phyloP scores from a whole-genome alignment of 306 rosid species.

The Sindora glabra region DNA sequence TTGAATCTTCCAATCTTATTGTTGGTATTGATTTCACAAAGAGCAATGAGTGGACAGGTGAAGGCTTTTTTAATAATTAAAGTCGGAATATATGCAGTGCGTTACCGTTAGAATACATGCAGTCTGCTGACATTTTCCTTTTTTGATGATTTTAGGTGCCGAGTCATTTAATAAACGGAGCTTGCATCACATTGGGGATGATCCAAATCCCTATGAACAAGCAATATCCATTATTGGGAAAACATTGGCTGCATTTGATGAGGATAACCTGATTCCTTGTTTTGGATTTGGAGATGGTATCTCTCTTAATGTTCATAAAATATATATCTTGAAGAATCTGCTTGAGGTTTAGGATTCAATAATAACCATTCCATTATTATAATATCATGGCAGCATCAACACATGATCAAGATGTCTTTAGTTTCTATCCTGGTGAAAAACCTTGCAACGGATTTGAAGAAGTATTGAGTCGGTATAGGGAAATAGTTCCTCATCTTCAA shows the following conservation, averaged over 20 bases:
- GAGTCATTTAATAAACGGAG: slow-evolving; percentile 42
- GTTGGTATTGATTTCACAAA: slow-evolving; percentile 72
- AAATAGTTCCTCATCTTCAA: slow-evolving; percentile 48
- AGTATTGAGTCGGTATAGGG: slow-evolving; percentile 47
- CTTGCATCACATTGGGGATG: slow-evolving; percentile 58
- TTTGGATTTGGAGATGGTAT: slow-evolving; percentile 78
- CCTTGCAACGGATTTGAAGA: slow-evolving; percentile 67
- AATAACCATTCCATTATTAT: neutral
- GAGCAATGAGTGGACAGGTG: slow-evolving; percentile 83
- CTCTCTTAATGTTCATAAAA: neutral
- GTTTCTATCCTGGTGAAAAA: slow-evolving; percentile 41
- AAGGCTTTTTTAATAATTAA: neutral
- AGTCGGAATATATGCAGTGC: neutral
- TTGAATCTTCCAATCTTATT: slow-evolving; percentile 69
- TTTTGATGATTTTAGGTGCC: slow-evolving; percentile 35
- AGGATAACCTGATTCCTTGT: slow-evolving; percentile 66
- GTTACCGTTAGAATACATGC: slow-evolving; percentile 17
- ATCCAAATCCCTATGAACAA: slow-evolving; percentile 53
- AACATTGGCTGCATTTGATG: slow-evolving; percentile 60
- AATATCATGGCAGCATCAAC: slow-evolving; percentile 49
- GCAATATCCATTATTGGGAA: slow-evolving; percentile 72
- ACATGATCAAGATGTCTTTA: slow-evolving; percentile 58
- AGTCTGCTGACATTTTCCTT: too few species aligned
- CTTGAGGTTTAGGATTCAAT: neutral
- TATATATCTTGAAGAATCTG: neutral